Evolutionary conservation across 352 stramenopile genomes (phyloP), one percentile per base, ranked within the genome.

Genomic region (Pythium aristosporum): DNA sequence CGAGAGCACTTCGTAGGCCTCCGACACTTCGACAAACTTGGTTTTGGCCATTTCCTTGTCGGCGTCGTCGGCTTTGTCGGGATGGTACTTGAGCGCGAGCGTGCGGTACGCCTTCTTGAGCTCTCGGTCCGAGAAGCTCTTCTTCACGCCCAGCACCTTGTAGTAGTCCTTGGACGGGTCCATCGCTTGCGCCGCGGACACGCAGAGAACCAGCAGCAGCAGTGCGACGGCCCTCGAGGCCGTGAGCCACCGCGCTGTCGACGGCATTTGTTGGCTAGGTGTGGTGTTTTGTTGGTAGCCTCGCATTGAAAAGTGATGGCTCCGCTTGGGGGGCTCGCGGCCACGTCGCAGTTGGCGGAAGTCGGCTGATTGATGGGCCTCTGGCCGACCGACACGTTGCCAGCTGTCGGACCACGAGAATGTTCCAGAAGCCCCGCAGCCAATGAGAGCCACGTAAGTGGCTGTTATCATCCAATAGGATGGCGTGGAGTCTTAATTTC

Each of bases 1-100:
- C 18, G 87, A 96, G 20, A 98, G 84, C 62, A 98, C 89, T 61
- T 97, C 89, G 67, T 98, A 98, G 3, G 93, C 93, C 60, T 96
- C 87, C 20, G 79, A 95, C 37, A 98, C 89, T 53, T 97, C 82
- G 23, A 97, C 90, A 65, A 98, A 98, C 68, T 94, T 95, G 55
- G 94, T 76, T 51, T 94, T 92, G n/a, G 91, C 88, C 12, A 65
- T 44, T 41, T 96, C 88, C 52, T 96, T 88, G 48, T 94, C 87
- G 37, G 87, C 74, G 7, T 79, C 76, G 57, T 91, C 82, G 0
- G 78, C 67, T 65, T 96, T 96, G 66, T 97, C 91, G 10, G 91
- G 91, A 60, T 97, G 90, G 71, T 84, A 89, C 74, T 97, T 94
- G 55, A 97, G 76, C 55, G 90, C 88, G 46, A 97, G 68, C 58